Evolutionary conservation across 768 basidiomycete genomes (phyloP), one percentile per base, ranked within the genome.

Genomic region (Pleurotus citrinopileatus): DNA sequence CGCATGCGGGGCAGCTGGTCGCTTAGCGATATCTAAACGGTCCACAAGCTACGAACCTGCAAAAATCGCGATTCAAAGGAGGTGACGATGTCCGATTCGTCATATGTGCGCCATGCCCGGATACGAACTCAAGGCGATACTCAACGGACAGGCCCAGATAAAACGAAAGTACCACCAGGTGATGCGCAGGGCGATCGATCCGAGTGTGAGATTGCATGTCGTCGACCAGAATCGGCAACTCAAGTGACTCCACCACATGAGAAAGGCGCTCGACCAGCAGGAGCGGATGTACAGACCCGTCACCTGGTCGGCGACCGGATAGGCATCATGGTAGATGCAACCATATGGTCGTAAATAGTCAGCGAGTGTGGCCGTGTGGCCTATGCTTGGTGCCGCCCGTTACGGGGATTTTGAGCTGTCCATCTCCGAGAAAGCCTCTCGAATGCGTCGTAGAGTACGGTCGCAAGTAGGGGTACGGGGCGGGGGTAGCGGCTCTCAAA

Each of bases 81-180:
- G 34, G 48, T 34, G 37, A 25, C 48, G 48, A 51, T 51, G 48
- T n/a, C 19, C 34, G 48, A 51, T 51, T 51, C 48, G 48, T 25
- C 48, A 51, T 51, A 17, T 37, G 48, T 34, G 34, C 48, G 48
- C 34, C 48, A 51, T 51, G 10, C 12, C 48, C 25, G n/a, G 48
- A 37, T 51, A 23, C 29, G 34, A 37, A 26, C 27, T 15, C 10
- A 23, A n/a, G 34, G 48, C 17, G 20, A 23, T 51, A 34, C 28
- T 36, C 48, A 36, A 19, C 25, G 23, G 37, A 34, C 48, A 34
- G 25, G 19, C 22, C 34, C 29, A 51, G 48, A 20, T 19, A 51
- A 51, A 20, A 20, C 46, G 23, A 51, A 37, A 23, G 6, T 9
- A 34, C 48, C 38, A 51, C 48, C 48, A 36, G 48, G 34, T 51